These are phyloP conservation scores for Lactarius hatsudake DNA, from an alignment of 768 basidiomycete genomes.

Conservation along the genomic window DNA sequence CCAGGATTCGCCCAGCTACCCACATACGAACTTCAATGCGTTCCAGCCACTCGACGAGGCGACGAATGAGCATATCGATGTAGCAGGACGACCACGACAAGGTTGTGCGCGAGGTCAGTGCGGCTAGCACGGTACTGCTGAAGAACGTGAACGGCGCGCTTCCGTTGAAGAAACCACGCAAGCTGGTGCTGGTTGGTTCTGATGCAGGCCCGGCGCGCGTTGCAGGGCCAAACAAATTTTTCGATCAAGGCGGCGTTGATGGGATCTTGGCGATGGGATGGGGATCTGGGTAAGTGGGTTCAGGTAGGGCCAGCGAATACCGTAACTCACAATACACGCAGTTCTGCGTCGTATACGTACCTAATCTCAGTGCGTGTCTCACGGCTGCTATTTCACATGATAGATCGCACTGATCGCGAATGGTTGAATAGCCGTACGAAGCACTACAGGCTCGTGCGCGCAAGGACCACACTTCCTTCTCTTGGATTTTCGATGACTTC, in stretches of 20 bases:
- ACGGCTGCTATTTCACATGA: neutral
- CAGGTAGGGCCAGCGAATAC: constrained; percentile 8
- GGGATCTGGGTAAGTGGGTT: constrained; percentile 60
- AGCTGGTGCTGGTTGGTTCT: constrained; percentile 57
- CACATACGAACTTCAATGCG: constrained; percentile 68
- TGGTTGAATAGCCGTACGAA: constrained; percentile 57
- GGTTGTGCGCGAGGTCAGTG: constrained; percentile 69
- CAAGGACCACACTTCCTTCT: constrained; percentile 60
- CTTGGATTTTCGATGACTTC: constrained; percentile 71
- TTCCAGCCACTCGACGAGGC: constrained; percentile 50
- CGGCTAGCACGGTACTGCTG: constrained; percentile 69
- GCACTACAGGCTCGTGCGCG: constrained; percentile 74
- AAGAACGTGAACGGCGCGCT: constrained; percentile 63
- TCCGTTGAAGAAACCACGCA: constrained; percentile 58
- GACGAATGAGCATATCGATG: constrained; percentile 62
- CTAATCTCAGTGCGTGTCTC: constrained; percentile 58
- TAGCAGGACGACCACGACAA: constrained; percentile 65
- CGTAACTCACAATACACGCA: constrained; percentile 26
- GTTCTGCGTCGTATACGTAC: constrained; percentile 74
- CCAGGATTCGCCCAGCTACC: constrained; percentile 63
- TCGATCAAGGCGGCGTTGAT: constrained; percentile 40
- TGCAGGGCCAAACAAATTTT: constrained; percentile 48
- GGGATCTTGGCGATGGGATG: constrained; percentile 90
- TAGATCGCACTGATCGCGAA: neutral
- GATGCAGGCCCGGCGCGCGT: constrained; percentile 44